Base-by-base conservation (phyloP, 768 basidiomycete species). In the Trichaptum fuscoviolaceum region DNA sequence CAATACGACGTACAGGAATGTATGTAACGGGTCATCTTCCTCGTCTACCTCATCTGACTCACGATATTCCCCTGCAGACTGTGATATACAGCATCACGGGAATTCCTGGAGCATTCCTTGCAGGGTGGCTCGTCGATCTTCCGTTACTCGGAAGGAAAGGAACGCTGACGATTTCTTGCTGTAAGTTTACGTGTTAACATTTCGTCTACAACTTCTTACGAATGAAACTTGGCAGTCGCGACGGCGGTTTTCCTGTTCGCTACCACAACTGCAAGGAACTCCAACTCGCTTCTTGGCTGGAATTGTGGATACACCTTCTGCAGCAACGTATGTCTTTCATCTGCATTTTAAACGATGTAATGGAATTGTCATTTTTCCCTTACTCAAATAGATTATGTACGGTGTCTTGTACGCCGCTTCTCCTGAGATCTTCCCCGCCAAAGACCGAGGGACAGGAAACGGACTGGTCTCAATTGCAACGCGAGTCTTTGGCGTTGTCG, bases 201-300 rank as follows among this genome's bases (percentile, higher is more conserved):
- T 77, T 78, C 71, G 76, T 83, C 78, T 82, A 82, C 77, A 77
- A 82, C 77, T 73, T 67, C 75, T 62, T 72, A 78, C 78, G 77
- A 74, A 81, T 63, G 1, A 61, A 5, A 2, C 17, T 9, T 15
- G 25, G 73, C 77, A 88, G 86, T 82, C 73, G 81, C 92, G 71
- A 92, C 91, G 12, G 91, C 90, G 18, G 81, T 81, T 15, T 92
- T 92, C 78, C 82, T 94, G 60, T 88, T 90, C 71, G 87, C 82
- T 69, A 87, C 84, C 35, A 92, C 91, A 59, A 92, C 90, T n/a
- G 83, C 91, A 34, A 82, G 85, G 70, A 86, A 83, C 67, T 90
- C 87, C 8, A 80, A 87, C 67, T 81, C 84, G 27, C 81, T 92
- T 57, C 80, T 93, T 26, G 91, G 86, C 61, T 93, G 91, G 91